Evolutionary conservation across 257 asterid species (phyloP).

Genomic region (Ophiorrhiza pumila): DNA sequence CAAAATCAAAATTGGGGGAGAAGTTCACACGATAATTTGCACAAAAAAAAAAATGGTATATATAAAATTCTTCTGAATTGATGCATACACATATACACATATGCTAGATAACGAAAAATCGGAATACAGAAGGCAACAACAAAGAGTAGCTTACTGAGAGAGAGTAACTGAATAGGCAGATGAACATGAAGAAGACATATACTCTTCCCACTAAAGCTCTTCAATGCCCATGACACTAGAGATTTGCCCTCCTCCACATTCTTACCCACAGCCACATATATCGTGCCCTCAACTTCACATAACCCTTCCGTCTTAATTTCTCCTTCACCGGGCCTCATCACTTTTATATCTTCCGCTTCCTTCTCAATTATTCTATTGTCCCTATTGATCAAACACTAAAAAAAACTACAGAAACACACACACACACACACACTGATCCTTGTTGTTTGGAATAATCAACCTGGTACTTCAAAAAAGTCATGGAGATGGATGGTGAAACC

Average conservation of each 20-base stretch:
- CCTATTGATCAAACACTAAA: too few relatives aligned
- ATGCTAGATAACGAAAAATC: too few relatives aligned
- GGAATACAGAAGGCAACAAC: too few relatives aligned
- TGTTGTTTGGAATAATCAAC: background rate
- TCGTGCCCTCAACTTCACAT: conserved; percentile 33
- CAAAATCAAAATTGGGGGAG: background rate
- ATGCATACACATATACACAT: too few relatives aligned
- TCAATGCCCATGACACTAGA: conserved; percentile 54
- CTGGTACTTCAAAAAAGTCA: background rate
- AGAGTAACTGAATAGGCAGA: conserved; percentile 47
- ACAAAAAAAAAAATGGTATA: too few relatives aligned
- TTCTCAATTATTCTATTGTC: too few relatives aligned
- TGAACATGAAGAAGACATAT: conserved; percentile 78
- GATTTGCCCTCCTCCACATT: conserved; percentile 67
- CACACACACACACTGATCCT: too few relatives aligned
- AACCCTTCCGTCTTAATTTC: conserved; percentile 29
- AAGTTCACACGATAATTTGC: background rate
- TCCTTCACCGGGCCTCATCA: conserved; percentile 59
- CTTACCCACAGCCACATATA: conserved; percentile 77
- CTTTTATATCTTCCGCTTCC: too few relatives aligned
- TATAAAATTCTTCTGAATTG: too few relatives aligned
- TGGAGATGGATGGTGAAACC: background rate
- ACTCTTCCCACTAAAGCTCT: conserved; percentile 43
- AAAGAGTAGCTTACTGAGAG: conserved; percentile 41
- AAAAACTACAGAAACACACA: too few relatives aligned